phyloP scores from a whole-genome alignment of 805 yeast genomes.

The Torulaspora franciscae region DNA sequence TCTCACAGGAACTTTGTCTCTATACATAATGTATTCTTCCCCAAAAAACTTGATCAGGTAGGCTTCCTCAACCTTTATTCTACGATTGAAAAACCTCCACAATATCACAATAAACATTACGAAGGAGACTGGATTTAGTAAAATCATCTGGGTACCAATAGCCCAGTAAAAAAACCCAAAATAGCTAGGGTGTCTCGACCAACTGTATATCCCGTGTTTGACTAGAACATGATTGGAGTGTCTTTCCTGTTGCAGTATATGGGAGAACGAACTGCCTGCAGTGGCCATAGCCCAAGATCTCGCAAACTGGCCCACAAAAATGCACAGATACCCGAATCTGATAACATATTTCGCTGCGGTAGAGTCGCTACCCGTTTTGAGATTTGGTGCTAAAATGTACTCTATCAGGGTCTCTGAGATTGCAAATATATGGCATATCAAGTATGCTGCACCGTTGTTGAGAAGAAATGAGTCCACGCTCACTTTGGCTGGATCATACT shows the following conservation, averaged over 20 bases:
- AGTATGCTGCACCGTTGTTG: conserved; percentile 57
- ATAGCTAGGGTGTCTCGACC: conserved; percentile 83
- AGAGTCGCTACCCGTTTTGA: conserved; percentile 23
- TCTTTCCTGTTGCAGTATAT: conserved; percentile 56
- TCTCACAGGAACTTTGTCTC: conserved; percentile 44
- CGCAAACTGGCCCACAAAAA: conserved; percentile 57
- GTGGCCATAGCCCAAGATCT: conserved; percentile 81
- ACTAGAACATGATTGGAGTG: conserved; percentile 59
- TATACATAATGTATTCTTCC: conserved; percentile 53
- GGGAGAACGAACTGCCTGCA: conserved; percentile 84
- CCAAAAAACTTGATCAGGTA: conserved; percentile 68
- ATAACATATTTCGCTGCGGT: conserved; percentile 17
- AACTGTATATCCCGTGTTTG: conserved; percentile 64
- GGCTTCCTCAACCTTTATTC: conserved; percentile 71
- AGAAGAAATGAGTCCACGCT: conserved; percentile 66
- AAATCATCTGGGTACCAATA: conserved; percentile 68
- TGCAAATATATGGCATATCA: conserved; percentile 53
- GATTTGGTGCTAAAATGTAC: conserved; percentile 38
- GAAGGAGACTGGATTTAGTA: conserved; percentile 61
- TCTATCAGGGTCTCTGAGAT: conserved; percentile 48
- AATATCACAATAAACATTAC: conserved; percentile 52
- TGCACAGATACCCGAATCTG: conserved; percentile 42
- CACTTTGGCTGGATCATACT: conserved; percentile 60
- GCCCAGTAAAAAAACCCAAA: conserved; percentile 94
- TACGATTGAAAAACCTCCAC: conserved; percentile 58